These are phyloP conservation scores for Camelina laxa DNA, from an alignment of 345 rosid genomes.

Conservation along the genomic window DNA sequence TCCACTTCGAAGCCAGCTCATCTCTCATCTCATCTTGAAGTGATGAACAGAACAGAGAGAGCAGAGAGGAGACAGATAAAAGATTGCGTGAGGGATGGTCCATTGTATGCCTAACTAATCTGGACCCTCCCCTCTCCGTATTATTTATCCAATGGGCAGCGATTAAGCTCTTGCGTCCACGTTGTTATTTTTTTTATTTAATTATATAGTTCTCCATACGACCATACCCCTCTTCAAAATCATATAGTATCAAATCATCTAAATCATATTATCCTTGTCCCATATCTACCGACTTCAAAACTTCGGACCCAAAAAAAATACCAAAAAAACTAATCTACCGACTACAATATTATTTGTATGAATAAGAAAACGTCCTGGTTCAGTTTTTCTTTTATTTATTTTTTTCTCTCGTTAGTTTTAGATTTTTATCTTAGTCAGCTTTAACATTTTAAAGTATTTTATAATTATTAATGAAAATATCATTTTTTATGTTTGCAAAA, in stretches of 20 bases:
- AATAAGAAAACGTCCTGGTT: neutral
- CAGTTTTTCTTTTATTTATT: neutral
- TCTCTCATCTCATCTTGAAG: conserved; percentile 11
- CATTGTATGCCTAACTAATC: conserved; percentile 20
- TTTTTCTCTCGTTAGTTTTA: too few species aligned
- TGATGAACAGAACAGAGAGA: conserved; percentile 29
- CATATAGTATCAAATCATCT: conserved; percentile 25
- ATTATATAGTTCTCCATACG: neutral
- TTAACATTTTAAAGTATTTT: too few species aligned
- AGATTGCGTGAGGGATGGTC: conserved; percentile 32
- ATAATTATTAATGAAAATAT: too few species aligned
- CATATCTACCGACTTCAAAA: conserved; percentile 36
- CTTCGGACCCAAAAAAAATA: neutral
- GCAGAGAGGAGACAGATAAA: conserved; percentile 11
- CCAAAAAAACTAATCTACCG: neutral
- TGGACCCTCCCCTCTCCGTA: conserved; percentile 17
- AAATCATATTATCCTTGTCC: neutral
- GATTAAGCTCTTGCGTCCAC: conserved; percentile 39
- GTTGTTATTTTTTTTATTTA: neutral
- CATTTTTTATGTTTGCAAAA: too few species aligned
- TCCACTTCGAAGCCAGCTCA: conserved; percentile 40
- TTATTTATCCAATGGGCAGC: conserved; percentile 28
- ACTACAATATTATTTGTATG: neutral
- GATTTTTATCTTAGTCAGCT: too few species aligned
- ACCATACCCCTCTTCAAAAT: neutral